phyloP scores from a whole-genome alignment of 2,329 filamentous ascomycete species.

The Ambrosiella cleistominuta region DNA sequence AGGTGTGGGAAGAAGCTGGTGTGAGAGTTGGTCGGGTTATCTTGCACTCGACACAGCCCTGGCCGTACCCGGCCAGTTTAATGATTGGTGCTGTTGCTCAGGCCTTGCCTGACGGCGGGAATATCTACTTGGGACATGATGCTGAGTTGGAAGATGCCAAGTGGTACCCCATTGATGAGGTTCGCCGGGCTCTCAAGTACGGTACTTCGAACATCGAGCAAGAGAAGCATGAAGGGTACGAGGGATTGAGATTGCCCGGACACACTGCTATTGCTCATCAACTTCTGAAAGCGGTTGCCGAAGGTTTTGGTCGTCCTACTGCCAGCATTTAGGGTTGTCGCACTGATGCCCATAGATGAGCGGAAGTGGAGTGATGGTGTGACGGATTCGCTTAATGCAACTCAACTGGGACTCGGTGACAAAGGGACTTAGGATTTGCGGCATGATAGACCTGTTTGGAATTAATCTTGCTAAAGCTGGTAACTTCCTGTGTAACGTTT shows the following conservation, averaged over 20 bases:
- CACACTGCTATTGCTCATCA: slow-evolving; percentile 84
- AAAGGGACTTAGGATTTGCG: no score
- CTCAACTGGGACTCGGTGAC: not conserved
- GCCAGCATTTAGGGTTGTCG: slow-evolving; percentile 4
- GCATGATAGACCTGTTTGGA: no score
- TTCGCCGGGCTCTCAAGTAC: slow-evolving; percentile 51
- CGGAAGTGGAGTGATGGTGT: no score
- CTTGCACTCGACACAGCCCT: slow-evolving; percentile 70
- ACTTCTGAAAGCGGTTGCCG: slow-evolving; percentile 60
- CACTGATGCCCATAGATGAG: no score
- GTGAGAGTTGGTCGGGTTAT: slow-evolving; percentile 61
- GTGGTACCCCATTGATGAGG: slow-evolving; percentile 74
- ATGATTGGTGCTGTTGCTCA: slow-evolving; percentile 85
- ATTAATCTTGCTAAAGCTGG: no score
- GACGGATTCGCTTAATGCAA: not conserved
- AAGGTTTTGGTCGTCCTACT: slow-evolving; percentile 33
- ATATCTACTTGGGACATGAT: slow-evolving; percentile 68
- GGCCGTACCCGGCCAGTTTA: slow-evolving; percentile 70
- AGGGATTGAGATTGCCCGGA: slow-evolving; percentile 63
- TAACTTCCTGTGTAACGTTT: no score
- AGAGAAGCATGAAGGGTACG: slow-evolving; percentile 43
- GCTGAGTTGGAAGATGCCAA: slow-evolving; percentile 77
- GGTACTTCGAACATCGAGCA: slow-evolving; percentile 48
- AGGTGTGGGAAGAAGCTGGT: slow-evolving; percentile 76
- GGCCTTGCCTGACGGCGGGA: slow-evolving; percentile 60